Percentiles rank a stretch among this genome's conserved stretches.
These are phyloP conservation scores for Candida neerlandica DNA, from an alignment of 1,139 yeast species.

Conservation along the genomic window DNA sequence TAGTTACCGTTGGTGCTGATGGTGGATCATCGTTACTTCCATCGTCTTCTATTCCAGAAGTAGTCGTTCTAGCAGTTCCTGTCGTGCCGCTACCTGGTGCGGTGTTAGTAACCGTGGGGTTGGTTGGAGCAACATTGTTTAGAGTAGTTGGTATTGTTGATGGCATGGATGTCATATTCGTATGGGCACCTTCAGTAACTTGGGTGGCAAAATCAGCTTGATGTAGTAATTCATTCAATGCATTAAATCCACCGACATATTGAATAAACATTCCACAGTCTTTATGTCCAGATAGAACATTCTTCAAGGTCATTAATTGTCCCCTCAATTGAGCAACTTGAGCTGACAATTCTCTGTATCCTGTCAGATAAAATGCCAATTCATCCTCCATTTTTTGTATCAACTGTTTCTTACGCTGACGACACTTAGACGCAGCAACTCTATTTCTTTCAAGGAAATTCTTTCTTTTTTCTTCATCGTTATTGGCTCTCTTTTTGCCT, in stretches of 20 bases:
- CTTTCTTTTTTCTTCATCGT: conserved; percentile 63
- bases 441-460: conserved; percentile 88
- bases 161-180: conserved; percentile 21
- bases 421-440: conserved; percentile 93
- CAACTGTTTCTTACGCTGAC: conserved; percentile 92
- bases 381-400: conserved; percentile 82
- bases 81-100: no score
- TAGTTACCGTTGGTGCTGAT: conserved; percentile 10
- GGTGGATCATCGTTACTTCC: conserved; percentile 8
- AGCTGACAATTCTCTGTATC: conserved; percentile 66
- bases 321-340: conserved; percentile 62
- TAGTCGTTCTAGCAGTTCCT: no score
- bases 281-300: conserved; percentile 39
- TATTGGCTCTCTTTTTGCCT: conserved; percentile 1
- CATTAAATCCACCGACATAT: conserved; percentile 43
- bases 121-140: conserved; percentile 5
- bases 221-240: conserved; percentile 33
- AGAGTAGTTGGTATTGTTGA: conserved; percentile 24
- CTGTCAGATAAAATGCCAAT: conserved; percentile 64
- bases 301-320: conserved; percentile 56
- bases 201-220: conserved; percentile 34
- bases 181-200: conserved; percentile 19
- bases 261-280: conserved; percentile 39
- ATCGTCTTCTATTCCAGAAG: background rate
- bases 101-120: conserved; percentile 16